Evolutionary conservation across 176 grass and related monocot genomes (phyloP).

Genomic region (Avena atlantica): DNA sequence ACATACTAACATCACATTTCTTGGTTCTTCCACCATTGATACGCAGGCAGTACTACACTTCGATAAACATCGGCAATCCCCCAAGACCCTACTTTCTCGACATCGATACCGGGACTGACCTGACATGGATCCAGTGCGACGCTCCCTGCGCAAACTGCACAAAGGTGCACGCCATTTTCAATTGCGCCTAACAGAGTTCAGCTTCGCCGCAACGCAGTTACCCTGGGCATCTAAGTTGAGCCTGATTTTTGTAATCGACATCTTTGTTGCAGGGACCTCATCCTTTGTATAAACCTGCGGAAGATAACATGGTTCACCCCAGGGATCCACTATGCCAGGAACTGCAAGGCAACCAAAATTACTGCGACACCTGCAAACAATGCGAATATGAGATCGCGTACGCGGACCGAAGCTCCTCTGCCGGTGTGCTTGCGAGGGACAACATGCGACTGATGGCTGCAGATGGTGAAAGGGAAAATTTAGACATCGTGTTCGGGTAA

Average conservation of each 20-base stretch:
- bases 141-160: constrained; percentile 78
- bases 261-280: constrained; percentile 73
- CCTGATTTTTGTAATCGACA: not conserved
- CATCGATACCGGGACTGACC: constrained; percentile 80
- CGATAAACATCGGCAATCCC: constrained; percentile 76
- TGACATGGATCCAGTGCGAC: constrained; percentile 92
- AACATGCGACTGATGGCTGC: constrained; percentile 59
- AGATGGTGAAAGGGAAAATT: constrained; percentile 54
- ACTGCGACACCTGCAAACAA: constrained; percentile 59
- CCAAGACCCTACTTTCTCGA: constrained; percentile 81
- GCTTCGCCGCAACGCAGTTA: not conserved
- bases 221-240: not conserved
- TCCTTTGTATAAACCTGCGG: constrained; percentile 67
- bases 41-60: constrained; percentile 88
- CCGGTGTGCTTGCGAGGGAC: constrained; percentile 72
- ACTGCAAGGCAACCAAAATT: constrained; percentile 61
- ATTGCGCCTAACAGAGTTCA: not conserved
- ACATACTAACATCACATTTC: not conserved
- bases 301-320: constrained; percentile 52
- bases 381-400: constrained; percentile 85
- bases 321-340: constrained; percentile 62
- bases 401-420: constrained; percentile 73
- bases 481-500: constrained; percentile 84
- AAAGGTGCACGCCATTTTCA: constrained; percentile 54
- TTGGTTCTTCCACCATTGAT: constrained; percentile 24